Conservation (phyloP, 1,284 basidiomycete species). For the Cryptococcus jaspeensis region DNA sequence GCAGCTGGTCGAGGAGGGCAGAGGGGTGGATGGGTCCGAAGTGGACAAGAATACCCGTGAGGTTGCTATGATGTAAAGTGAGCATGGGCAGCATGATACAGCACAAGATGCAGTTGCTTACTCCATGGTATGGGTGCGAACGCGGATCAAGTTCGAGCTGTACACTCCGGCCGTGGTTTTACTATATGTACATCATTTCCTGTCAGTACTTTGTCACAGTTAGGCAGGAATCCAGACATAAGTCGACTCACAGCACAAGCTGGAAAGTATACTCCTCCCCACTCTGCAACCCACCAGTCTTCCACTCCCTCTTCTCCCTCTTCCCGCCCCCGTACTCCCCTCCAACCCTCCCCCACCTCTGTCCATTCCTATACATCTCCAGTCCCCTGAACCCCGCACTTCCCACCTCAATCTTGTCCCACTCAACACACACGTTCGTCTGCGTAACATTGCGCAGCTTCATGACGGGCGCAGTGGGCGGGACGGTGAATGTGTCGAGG, state of each 20-base stretch:
- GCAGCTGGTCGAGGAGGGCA: conserved; percentile 71
- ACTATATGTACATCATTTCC: conserved; percentile 24
- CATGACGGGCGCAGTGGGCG: conserved; percentile 65
- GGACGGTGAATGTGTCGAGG: conserved; percentile 62
- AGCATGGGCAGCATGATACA: background rate
- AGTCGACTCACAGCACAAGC: conserved; percentile 66
- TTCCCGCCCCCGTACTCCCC: conserved; percentile 31
- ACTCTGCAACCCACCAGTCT: conserved; percentile 82
- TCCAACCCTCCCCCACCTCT: conserved; percentile 65
- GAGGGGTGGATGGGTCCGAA: conserved; percentile 82
- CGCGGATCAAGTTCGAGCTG: conserved; percentile 74
- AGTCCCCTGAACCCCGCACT: conserved; percentile 78
- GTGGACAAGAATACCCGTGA: conserved; percentile 86
- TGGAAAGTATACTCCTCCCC: conserved; percentile 90
- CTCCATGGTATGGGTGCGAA: conserved; percentile 84
- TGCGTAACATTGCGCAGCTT: conserved; percentile 90
- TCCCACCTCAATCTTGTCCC: conserved; percentile 80
- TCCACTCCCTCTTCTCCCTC: conserved; percentile 54
- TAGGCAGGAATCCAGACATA: background rate
- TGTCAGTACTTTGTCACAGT: too few species aligned
- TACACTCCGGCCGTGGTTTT: conserved; percentile 83
- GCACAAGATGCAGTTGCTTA: conserved; percentile 11
- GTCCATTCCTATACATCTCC: conserved; percentile 85
- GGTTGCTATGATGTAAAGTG: conserved; percentile 59
- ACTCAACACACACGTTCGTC: conserved; percentile 89